A percentile compares a stretch with the other conserved stretches of the same genome.
These are phyloP conservation scores for Lipomyces lipofer DNA, from an alignment of 805 yeast genomes.

Conservation along the genomic window DNA sequence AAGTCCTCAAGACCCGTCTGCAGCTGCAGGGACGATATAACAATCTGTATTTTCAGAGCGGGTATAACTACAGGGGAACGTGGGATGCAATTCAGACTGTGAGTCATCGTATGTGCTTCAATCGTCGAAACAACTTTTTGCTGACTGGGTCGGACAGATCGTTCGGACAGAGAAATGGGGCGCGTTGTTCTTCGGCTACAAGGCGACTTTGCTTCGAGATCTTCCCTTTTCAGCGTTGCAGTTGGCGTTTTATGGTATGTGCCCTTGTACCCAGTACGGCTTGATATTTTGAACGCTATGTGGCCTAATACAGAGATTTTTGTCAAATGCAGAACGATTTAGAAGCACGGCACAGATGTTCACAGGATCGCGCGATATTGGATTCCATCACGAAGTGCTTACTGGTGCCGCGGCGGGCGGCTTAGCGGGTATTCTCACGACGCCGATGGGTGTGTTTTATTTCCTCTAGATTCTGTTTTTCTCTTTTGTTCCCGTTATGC, in stretches of 20 bases:
- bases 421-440: slow-evolving; percentile 81
- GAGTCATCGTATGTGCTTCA: neutral
- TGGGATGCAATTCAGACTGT: slow-evolving; percentile 62
- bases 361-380: slow-evolving; percentile 39
- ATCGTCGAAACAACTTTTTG: neutral
- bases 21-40: slow-evolving; percentile 89
- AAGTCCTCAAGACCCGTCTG: slow-evolving; percentile 86
- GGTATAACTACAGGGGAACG: slow-evolving; percentile 82
- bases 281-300: neutral
- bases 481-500: neutral
- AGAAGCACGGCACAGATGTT: slow-evolving; percentile 40
- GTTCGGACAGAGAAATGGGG: slow-evolving; percentile 66
- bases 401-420: slow-evolving; percentile 98
- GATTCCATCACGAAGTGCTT: slow-evolving; percentile 57
- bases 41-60: slow-evolving; percentile 74
- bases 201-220: slow-evolving; percentile 89
- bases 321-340: slow-evolving; percentile 35
- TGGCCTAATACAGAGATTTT: neutral
- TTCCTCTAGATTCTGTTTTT: neutral
- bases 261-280: slow-evolving; percentile 38
- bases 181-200: slow-evolving; percentile 86
- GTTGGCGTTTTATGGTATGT: slow-evolving; percentile 87
- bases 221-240: slow-evolving; percentile 95
- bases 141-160: slow-evolving; percentile 41
- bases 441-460: slow-evolving; percentile 61